Evolutionary conservation across 192 early-diverging fungal species (phyloP).

Genomic region (Coemansia sp.): DNA sequence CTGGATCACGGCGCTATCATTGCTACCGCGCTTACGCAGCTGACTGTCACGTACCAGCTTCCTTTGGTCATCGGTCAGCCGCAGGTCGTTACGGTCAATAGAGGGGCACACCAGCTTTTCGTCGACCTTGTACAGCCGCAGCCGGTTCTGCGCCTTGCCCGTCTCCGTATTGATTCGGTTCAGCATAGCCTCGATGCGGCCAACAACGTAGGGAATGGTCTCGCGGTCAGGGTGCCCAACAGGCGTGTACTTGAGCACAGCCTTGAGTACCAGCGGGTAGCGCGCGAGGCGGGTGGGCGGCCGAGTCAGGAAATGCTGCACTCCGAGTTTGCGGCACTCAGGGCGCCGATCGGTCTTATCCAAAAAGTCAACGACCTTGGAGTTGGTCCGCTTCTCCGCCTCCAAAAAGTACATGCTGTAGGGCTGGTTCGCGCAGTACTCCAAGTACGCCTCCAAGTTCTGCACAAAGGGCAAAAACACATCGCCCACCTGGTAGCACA

Average conservation of each 20-base stretch:
- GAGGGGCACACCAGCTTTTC: conserved; percentile 63
- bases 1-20: conserved; percentile 65
- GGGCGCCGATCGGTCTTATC: conserved; percentile 73
- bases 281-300: conserved; percentile 86
- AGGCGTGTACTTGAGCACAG: conserved; percentile 80
- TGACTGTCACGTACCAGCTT: conserved; percentile 76
- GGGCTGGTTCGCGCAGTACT: conserved; percentile 84
- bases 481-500: conserved; percentile 85
- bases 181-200: conserved; percentile 71
- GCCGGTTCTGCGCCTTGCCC: conserved; percentile 82
- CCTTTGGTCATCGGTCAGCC: conserved; percentile 67
- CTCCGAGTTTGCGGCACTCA: conserved; percentile 75
- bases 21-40: conserved; percentile 65
- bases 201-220: conserved; percentile 69
- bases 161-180: conserved; percentile 80
- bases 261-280: conserved; percentile 80
- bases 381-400: conserved; percentile 68
- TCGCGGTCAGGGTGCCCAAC: conserved; percentile 74
- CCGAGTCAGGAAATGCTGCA: conserved; percentile 83
- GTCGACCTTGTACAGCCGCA: conserved; percentile 76
- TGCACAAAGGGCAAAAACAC: conserved; percentile 72
- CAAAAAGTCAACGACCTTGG: conserved; percentile 71
- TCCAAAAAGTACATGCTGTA: conserved; percentile 82
- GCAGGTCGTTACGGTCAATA: conserved; percentile 63
- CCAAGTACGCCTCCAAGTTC: conserved; percentile 74